Conservation (phyloP, 345 rosid genomes). For the Rhizophora mangle region DNA sequence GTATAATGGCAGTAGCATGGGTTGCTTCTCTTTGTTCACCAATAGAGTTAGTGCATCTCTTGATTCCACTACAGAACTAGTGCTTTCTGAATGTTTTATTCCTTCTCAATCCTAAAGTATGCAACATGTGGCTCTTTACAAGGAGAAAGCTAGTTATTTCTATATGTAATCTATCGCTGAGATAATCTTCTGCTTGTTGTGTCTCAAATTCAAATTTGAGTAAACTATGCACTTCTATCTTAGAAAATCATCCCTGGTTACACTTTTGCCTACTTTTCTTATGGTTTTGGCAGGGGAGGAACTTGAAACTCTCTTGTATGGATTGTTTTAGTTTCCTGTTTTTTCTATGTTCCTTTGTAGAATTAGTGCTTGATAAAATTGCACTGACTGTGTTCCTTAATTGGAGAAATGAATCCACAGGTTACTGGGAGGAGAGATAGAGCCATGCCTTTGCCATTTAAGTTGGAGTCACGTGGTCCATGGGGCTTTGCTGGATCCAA, state of each 20-base stretch:
- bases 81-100: neutral
- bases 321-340: neutral
- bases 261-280: neutral
- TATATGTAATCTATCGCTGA: neutral
- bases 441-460: slow-evolving; percentile 90
- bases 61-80: neutral
- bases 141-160: neutral
- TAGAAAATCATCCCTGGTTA: neutral
- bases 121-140: neutral
- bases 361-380: neutral
- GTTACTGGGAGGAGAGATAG: slow-evolving; percentile 97
- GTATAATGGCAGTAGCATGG: neutral
- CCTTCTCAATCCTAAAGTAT: neutral
- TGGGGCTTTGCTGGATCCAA: slow-evolving; percentile 93
- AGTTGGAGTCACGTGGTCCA: slow-evolving; percentile 75
- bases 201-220: neutral
- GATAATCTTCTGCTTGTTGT: neutral
- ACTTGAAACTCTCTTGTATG: neutral
- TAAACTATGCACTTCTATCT: neutral
- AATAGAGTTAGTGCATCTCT: too few relatives aligned
- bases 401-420: slow-evolving; percentile 33
- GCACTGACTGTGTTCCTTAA: neutral
- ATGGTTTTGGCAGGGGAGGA: neutral
- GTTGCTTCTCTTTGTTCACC: neutral
- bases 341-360: neutral